phyloP scores from a whole-genome alignment of 164 flowering plant species.

The Warburgia ugandensis region DNA sequence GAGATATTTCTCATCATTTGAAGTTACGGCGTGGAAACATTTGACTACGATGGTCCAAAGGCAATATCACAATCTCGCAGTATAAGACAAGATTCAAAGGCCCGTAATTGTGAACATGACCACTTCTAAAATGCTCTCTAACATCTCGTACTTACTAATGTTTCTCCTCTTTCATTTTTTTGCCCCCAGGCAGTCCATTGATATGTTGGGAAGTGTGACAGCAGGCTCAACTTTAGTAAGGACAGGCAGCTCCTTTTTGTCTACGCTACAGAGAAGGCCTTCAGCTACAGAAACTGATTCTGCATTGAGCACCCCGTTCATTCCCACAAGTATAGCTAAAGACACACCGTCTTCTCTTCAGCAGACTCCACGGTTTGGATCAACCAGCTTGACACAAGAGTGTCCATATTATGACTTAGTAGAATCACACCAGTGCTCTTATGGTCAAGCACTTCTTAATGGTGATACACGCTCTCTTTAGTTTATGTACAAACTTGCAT shows the following conservation, averaged over 20 bases:
- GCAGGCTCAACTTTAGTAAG: constrained; percentile 13
- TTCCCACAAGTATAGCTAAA: constrained; percentile 21
- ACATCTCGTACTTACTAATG: background rate
- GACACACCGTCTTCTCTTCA: constrained; percentile 11
- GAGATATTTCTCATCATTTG: too few relatives aligned
- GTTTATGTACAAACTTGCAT: background rate
- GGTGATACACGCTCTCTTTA: constrained; percentile 23
- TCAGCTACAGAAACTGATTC: constrained; percentile 12
- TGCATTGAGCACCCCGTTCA: constrained; percentile 23
- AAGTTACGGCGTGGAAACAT: background rate
- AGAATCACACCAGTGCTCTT: constrained; percentile 32
- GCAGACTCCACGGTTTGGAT: background rate
- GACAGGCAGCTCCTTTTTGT: constrained; percentile 20
- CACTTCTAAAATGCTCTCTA: background rate
- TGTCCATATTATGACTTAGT: constrained; percentile 2
- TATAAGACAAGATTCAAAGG: background rate
- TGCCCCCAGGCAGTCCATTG: constrained; percentile 63
- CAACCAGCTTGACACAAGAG: constrained; percentile 1
- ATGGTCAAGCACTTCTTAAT: constrained; percentile 39
- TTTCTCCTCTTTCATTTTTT: too few relatives aligned
- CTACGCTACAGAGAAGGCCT: constrained; percentile 15
- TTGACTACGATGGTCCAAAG: background rate
- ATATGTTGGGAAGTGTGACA: constrained; percentile 35
- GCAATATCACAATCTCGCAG: background rate
- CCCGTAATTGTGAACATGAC: too few relatives aligned